Conservation (phyloP, 2,329 filamentous ascomycete species). For the Sordariomycetes sp. region DNA sequence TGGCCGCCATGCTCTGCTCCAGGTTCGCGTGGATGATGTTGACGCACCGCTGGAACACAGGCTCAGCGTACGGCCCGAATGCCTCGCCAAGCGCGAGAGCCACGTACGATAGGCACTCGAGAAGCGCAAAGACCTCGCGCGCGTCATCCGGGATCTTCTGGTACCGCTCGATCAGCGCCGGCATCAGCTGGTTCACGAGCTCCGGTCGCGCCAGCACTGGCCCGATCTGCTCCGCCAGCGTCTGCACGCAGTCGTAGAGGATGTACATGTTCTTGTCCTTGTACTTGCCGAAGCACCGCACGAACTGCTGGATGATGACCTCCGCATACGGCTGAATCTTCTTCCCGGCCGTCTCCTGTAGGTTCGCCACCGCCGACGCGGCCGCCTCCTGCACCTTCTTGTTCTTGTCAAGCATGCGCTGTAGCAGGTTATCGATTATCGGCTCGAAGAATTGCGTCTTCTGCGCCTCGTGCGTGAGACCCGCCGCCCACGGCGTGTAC, state of each 20-base stretch:
- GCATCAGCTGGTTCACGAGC: constrained; percentile 81
- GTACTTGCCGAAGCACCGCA: constrained; percentile 84
- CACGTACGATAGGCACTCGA: constrained; percentile 95
- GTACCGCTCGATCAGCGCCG: constrained; percentile 79
- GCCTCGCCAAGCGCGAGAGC: constrained; percentile 69
- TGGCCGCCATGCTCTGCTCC: constrained; percentile 61
- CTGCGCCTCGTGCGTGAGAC: constrained; percentile 51
- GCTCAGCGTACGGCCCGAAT: constrained; percentile 74
- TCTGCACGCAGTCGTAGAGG: constrained; percentile 96
- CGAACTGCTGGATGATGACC: constrained; percentile 85
- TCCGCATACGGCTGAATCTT: constrained; percentile 73
- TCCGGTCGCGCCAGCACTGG: constrained; percentile 67
- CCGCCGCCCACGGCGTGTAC: constrained; percentile 85
- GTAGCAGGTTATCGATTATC: constrained; percentile 92
- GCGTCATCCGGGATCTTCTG: constrained; percentile 78
- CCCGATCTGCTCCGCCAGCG: constrained; percentile 82
- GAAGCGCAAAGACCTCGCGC: constrained; percentile 80
- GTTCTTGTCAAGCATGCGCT: constrained; percentile 91
- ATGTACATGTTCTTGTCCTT: constrained; percentile 99
- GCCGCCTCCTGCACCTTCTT: constrained; percentile 97
- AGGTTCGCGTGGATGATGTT: constrained; percentile 87
- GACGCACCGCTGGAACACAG: constrained; percentile 79
- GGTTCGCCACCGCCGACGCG: constrained; percentile 87
- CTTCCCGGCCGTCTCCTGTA: constrained; percentile 84
- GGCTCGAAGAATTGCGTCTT: constrained; percentile 77